Percentiles rank a stretch among this genome's conserved stretches.
Evolutionary conservation across 108 stramenopile species (phyloP).

Genomic region (Cyclotella kingstonii): DNA sequence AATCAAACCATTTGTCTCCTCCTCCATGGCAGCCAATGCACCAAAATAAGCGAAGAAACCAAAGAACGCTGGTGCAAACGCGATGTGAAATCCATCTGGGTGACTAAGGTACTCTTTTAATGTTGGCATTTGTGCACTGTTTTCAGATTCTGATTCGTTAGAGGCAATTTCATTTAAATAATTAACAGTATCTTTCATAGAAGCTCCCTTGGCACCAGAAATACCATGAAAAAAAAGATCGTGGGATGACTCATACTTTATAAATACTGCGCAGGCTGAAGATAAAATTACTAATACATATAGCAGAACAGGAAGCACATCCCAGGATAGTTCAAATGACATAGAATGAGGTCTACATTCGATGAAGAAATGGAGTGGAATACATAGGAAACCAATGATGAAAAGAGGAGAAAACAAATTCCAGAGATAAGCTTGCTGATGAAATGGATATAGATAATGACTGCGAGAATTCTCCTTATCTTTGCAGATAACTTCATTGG

Average conservation of each 20-base stretch:
- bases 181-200: background rate
- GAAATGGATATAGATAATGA: no score
- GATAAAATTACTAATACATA: background rate
- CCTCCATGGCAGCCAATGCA: slow-evolving; percentile 58
- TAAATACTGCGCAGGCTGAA: background rate
- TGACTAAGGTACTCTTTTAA: slow-evolving; percentile 58
- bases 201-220: background rate
- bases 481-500: no score
- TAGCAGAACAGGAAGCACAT: background rate
- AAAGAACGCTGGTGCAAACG: slow-evolving; percentile 80
- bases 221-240: slow-evolving; percentile 3
- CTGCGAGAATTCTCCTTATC: no score
- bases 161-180: background rate
- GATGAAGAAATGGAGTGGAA: background rate
- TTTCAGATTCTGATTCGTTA: background rate
- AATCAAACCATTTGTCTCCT: slow-evolving; percentile 39
- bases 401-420: background rate
- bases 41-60: slow-evolving; percentile 85
- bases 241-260: slow-evolving; percentile 7
- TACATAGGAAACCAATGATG: background rate
- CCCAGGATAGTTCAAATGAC: background rate
- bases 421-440: no score
- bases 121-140: slow-evolving; percentile 16
- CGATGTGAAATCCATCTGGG: slow-evolving; percentile 63
- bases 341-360: no score